These are phyloP conservation scores for Trichoderma sp. DNA, from an alignment of 2,329 filamentous ascomycete genomes.

Conservation along the genomic window DNA sequence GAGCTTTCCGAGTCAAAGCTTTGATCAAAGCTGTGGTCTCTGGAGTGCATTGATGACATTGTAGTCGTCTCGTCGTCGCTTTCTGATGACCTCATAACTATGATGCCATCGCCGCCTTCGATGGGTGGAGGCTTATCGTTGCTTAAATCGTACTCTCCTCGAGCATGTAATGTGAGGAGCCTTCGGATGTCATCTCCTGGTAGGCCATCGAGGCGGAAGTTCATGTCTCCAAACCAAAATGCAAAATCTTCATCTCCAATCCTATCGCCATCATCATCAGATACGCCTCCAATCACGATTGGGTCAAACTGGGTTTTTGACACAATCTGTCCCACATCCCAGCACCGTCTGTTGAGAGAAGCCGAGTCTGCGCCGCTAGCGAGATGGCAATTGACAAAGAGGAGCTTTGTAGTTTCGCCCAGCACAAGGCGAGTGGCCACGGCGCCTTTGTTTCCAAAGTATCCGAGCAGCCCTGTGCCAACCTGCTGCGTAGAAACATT, in stretches of 20 bases:
- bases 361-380: slow-evolving; percentile 79
- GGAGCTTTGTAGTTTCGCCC: slow-evolving; percentile 83
- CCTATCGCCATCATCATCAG: slow-evolving; percentile 62
- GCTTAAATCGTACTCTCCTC: slow-evolving; percentile 68
- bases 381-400: slow-evolving; percentile 90
- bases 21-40: slow-evolving; percentile 38
- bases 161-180: slow-evolving; percentile 77
- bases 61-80: slow-evolving; percentile 47
- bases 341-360: slow-evolving; percentile 79
- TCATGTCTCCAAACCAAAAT: slow-evolving; percentile 96
- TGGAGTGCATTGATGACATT: slow-evolving; percentile 34
- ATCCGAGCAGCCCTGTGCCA: slow-evolving; percentile 86
- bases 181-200: slow-evolving; percentile 87
- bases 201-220: slow-evolving; percentile 85
- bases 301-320: slow-evolving; percentile 76
- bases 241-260: slow-evolving; percentile 90
- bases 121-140: slow-evolving; percentile 39
- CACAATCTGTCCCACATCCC: slow-evolving; percentile 81
- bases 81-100: slow-evolving; percentile 46
- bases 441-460: slow-evolving; percentile 95
- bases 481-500: slow-evolving; percentile 80
- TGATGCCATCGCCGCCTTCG: slow-evolving; percentile 50
- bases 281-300: slow-evolving; percentile 62
- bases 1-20: slow-evolving; percentile 42
- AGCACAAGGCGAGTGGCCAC: slow-evolving; percentile 78